Base-by-base conservation (phyloP, 805 yeast genomes). In the Candida silvicultrix region DNA sequence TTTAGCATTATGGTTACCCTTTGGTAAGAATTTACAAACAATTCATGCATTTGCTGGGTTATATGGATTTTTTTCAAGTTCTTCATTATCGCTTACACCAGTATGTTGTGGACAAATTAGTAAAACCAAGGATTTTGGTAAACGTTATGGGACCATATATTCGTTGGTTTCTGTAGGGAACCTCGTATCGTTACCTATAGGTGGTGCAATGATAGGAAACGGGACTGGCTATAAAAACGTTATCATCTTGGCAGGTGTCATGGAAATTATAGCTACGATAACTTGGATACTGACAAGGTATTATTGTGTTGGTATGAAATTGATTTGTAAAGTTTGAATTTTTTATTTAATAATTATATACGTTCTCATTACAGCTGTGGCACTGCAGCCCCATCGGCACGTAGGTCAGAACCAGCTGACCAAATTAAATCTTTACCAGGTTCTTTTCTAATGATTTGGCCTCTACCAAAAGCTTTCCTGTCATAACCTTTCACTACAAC, bases 331-430 rank as follows among this genome's bases (percentile, higher is more conserved):
- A 34, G 37, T 18, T 8, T 34, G n/a, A 34, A 7, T 18, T 18
- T 4, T 12, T 34, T 18, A 18, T 43, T 34, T 12, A 16, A 16
- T 18, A 18, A 12, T 8, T 34, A 18, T 55, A 73, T 18, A 73
- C n/a, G n/a, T n/a, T 47, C 46, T 70, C 65, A 5, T 37, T 21
- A 37, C 21, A 37, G n/a, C 12, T 20, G 25, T 14, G 88, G 81
- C 15, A 75, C 75, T 11, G 92, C 82, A 2, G 85, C 84, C 8
- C 95, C 95, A 61, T 86, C 95, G n/a, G 90, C 95, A 44, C 95
- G 71, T n/a, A 71, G 74, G 53, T 86, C 95, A 45, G 85, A 78
- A 2, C 95, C 95, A 11, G 78, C 95, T 36, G 82, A 68, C 59
- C 77, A 82, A 2, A 81, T 71, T 35, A 74, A 61, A 14, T 58